Conservation (phyloP, 2,329 filamentous ascomycete species). For the Paramyrothecium roridum region DNA sequence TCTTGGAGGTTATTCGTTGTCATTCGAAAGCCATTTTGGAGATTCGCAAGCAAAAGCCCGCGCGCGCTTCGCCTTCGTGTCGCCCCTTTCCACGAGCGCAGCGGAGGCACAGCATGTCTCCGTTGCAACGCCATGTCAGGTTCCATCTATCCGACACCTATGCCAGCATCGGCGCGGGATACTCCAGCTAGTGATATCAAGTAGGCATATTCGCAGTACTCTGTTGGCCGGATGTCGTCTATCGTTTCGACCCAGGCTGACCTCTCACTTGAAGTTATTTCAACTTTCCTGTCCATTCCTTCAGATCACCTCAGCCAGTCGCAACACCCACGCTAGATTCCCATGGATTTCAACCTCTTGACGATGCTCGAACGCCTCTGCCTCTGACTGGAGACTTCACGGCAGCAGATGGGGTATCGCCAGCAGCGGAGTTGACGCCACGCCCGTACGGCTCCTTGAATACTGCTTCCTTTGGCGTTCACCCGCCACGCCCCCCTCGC, state of each 20-base stretch:
- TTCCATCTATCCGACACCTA: conserved; percentile 13
- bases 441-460: neutral
- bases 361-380: neutral
- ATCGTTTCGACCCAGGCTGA: neutral
- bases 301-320: conserved; percentile 11
- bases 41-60: too few relatives aligned
- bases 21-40: too few relatives aligned
- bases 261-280: conserved; percentile 23
- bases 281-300: conserved; percentile 17
- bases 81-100: too few relatives aligned
- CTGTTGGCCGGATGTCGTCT: neutral
- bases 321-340: conserved; percentile 5
- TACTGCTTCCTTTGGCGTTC: conserved; percentile 28
- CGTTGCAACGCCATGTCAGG: neutral
- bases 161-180: conserved; percentile 10
- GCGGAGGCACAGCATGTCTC: too few relatives aligned
- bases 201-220: conserved; percentile 9
- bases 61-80: too few relatives aligned
- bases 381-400: neutral
- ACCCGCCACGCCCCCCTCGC: conserved; percentile 53
- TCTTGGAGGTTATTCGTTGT: too few relatives aligned
- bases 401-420: neutral
- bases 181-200: conserved; percentile 14
- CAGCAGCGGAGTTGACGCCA: neutral
- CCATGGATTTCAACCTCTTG: neutral